A percentile compares a stretch with the other conserved stretches of the same genome.
Conservation (phyloP, 768 basidiomycete genomes). For the Mycena galopus region DNA sequence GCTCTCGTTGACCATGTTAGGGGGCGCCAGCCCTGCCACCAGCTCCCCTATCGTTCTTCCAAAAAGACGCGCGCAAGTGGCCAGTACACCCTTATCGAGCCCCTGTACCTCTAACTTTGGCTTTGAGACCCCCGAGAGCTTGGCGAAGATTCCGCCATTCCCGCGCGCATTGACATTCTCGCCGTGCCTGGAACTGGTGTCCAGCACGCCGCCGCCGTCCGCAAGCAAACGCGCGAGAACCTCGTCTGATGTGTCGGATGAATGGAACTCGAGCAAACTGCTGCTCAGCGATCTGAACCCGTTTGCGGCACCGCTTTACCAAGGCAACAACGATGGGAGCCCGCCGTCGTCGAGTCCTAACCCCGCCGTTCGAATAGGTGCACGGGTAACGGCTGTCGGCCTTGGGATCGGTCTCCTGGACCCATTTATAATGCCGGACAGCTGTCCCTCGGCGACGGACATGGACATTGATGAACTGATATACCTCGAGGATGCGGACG, state of each 20-base stretch:
- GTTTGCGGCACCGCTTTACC: slow-evolving; percentile 27
- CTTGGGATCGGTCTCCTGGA: slow-evolving; percentile 68
- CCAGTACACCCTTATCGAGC: slow-evolving; percentile 30
- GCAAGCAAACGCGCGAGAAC: slow-evolving; percentile 45
- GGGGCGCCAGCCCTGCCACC: slow-evolving; percentile 58
- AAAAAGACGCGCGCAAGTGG: slow-evolving; percentile 25
- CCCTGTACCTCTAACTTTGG: slow-evolving; percentile 41
- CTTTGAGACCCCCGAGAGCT: slow-evolving; percentile 49
- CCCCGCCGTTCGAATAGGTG: slow-evolving; percentile 63
- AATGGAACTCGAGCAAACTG: slow-evolving; percentile 48
- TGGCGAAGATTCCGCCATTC: slow-evolving; percentile 51
- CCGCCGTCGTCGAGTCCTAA: slow-evolving; percentile 52
- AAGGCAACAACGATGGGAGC: slow-evolving; percentile 31
- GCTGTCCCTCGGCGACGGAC: slow-evolving; percentile 48
- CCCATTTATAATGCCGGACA: slow-evolving; percentile 63
- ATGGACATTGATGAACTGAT: slow-evolving; percentile 43
- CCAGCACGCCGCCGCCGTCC: slow-evolving; percentile 26
- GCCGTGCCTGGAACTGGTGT: slow-evolving; percentile 37
- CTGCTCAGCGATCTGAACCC: slow-evolving; percentile 31
- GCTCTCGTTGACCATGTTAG: slow-evolving; percentile 74
- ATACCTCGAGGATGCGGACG: slow-evolving; percentile 47
- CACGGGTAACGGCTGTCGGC: slow-evolving; percentile 53
- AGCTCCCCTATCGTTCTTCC: slow-evolving; percentile 51
- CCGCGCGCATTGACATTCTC: slow-evolving; percentile 54
- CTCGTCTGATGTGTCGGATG: slow-evolving; percentile 54